Evolutionary conservation across 441 rosid genomes (phyloP), one percentile per base, ranked within the genome.

Genomic region (Arabidopsis lyrata): DNA sequence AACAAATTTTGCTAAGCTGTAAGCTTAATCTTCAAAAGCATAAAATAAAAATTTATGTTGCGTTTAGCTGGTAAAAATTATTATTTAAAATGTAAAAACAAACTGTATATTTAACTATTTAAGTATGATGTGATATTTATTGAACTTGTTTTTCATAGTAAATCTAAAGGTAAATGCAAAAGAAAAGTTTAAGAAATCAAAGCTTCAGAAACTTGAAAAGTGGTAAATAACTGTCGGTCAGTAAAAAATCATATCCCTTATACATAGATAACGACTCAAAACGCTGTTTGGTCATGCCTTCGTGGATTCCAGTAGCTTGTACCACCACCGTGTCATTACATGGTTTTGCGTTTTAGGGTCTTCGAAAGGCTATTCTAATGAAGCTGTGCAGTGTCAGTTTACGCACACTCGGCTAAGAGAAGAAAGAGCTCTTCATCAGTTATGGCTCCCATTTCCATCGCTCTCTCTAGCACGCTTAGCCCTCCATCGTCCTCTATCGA

Each of bases 391-490:
- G 53, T 48, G 32, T 24, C 13, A 13, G 27, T 63, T 73, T 77
- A 83, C 48, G 81, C 63, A 71, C 82, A 78, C 79, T 87, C 96
- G 4, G 90, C 81, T 38, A 93, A 90, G 82, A 88, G 53, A 76
- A 91, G 75, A 76, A 94, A 91, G 36, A 94, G 85, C 77, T 88
- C 88, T 66, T 94, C 98, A 48, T 94, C 96, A 4, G 92, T 79
- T 57, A 94, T 90, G 22, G 98, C 93, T 62, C 98, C 98, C 83
- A 82, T 87, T 77, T 90, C 97, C 98, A 91, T 93, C 41, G 95
- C 95, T 74, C 97, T 87, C 66, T 93, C 98, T 63, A 91, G 78
- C 34, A 85, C 88, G 52, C 85, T 88, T 72, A 85, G 83, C 15
- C 98, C 98, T 54, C 87, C 89, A 9, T 82, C 86, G 57, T 94